Base-by-base conservation (phyloP, 2,329 filamentous ascomycete species). In the Orbilia blumenaviensis region DNA sequence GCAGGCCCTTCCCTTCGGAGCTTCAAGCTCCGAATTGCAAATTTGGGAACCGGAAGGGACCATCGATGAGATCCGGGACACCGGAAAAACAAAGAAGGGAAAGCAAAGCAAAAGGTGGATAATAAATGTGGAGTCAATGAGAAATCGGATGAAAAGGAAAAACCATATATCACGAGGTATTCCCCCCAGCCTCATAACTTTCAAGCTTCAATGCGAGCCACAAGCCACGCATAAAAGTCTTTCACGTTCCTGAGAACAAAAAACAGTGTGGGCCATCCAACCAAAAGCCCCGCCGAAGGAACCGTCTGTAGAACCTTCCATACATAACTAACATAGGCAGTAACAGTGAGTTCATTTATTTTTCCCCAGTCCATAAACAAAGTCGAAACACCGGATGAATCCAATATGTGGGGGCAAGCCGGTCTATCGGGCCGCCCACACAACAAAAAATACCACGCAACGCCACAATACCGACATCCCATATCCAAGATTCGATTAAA, bases 361-460 rank as follows among this genome's bases (percentile, higher is more conserved):
- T 48, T 27, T 8, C 18, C 23, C 5, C 46, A 3, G n/a, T 18
- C 14, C 7, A 27, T 8, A 41, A 4, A 23, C 7, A 44, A 61
- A 61, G 36, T 61, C 56, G 56, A 61, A 61, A 61, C 56, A 61
- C 56, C 60, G 60, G 60, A 63, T 63, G 60, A 63, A 63, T 63
- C 42, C 42, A 63, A 36, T 18, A 46, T 27, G 60, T 63, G 56
- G 60, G 60, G 42, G 36, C 60, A 34, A 46, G 60, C n/a, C 60
- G 60, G 60, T 46, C 25, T 50, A 32, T 50, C 60, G 60, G 60
- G 41, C 60, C 60, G 60, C 23, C 14, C 32, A n/a, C 52, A 38
- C 21, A 38, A 44, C 6, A 44, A 1, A 46, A 44, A 36, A 50
- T 36, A 25, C 60, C 60, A 48, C 60, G 52, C 52, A 56, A 56